A percentile compares a stretch with the other conserved stretches of the same genome.
Evolutionary conservation across 2,329 filamentous ascomycete species (phyloP).

Genomic region (Aspergillus tamarii): DNA sequence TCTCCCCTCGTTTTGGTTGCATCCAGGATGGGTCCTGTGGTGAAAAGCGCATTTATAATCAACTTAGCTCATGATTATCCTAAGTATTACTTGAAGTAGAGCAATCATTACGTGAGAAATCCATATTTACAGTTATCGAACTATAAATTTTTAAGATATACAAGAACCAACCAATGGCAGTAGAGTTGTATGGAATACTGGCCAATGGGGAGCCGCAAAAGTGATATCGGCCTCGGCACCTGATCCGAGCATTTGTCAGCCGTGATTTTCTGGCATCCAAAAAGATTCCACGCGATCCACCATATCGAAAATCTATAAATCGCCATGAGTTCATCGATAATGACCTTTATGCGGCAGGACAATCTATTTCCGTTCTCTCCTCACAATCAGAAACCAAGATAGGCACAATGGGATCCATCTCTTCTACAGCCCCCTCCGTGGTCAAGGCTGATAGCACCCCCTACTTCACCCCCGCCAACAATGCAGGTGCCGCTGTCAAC

Average conservation of each 20-base stretch:
- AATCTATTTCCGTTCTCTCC: neutral
- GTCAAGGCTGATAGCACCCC: slow-evolving; percentile 24
- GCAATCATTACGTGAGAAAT: neutral
- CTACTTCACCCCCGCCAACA: slow-evolving; percentile 42
- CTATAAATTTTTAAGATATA: neutral
- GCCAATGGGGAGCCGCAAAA: neutral
- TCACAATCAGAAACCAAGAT: neutral
- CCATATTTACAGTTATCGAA: neutral
- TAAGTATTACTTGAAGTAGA: neutral
- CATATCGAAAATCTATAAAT: neutral
- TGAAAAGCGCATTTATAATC: neutral
- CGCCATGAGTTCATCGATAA: neutral
- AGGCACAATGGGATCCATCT: slow-evolving; percentile 14
- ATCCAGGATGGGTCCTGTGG: neutral
- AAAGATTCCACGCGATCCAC: neutral
- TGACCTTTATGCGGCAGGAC: neutral
- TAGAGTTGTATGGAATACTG: neutral
- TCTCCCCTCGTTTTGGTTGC: neutral
- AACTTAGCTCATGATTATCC: neutral
- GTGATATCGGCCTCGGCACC: neutral
- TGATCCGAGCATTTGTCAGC: slow-evolving; percentile 11
- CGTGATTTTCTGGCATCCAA: neutral
- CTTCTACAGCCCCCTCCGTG: slow-evolving; percentile 14
- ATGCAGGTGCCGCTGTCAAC: slow-evolving; percentile 39
- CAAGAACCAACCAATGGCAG: neutral